Base-by-base conservation (phyloP, 108 stramenopile genomes). In the Pseudonitzschia pungens region DNA sequence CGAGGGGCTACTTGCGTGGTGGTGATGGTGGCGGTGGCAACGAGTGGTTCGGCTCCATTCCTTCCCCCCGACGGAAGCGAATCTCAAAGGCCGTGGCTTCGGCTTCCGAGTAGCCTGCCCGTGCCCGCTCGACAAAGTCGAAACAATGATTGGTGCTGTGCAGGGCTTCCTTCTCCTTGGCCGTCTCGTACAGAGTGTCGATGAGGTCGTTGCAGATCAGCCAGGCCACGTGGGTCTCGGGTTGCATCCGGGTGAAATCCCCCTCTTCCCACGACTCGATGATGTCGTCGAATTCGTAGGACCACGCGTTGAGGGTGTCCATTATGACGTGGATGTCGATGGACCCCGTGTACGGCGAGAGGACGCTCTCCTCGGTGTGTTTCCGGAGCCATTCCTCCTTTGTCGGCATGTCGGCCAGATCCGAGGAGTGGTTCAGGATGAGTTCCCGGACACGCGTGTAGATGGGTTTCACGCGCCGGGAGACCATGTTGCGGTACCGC, bases 401-500 rank as follows among this genome's bases (percentile, higher is more conserved):
- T 9, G 59, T 60, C 28, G 59, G 59, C 59, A 60, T 60, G 32
- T 60, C 59, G 14, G 59, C 59, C 16, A 60, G 59, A 29, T 60
- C 59, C 10, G 59, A 60, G 8, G 16, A 16, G 28, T 60, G 59
- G 14, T 6, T 10, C 32, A 60, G 59, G n/a, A 60, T 28, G 8
- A 60, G 28, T 26, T 60, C 59, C 28, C 59, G 27, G 15, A 60
- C 31, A 8, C 59, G 24, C 6, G 59, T 60, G 27, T 29, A 60
- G 31, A 60, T 31, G 11, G 28, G 59, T 26, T 60, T 27, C 16
- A 31, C 0, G n/a, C 31, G 15, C 10, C 59, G 24, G 4, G 24
- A 29, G 27, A 60, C 32, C 27, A 31, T 11, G 4, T 60, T 27
- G n/a, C 59, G 24, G 18, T 29, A 60, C 9, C 27, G 24, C 31